These are phyloP conservation scores for Spergularia azorica DNA, from an alignment of 179 eudicot species.

Conservation along the genomic window DNA sequence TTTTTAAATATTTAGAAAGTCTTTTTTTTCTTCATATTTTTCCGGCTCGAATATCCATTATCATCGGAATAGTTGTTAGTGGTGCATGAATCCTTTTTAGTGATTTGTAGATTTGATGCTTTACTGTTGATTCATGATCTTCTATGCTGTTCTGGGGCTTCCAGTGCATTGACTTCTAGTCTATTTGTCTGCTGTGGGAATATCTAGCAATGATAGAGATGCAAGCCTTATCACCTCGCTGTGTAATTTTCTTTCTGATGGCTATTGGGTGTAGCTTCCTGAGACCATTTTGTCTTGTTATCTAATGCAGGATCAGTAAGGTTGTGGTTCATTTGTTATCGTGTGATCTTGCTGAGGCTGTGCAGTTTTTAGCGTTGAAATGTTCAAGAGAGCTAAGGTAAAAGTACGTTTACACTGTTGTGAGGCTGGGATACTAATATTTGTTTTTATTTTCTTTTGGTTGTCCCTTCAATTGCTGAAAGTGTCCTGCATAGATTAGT, in stretches of 20 bases:
- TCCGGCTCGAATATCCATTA: no score
- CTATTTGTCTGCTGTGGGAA: not conserved
- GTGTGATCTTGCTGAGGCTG: slow-evolving; percentile 6
- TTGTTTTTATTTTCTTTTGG: no score
- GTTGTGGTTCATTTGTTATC: not conserved
- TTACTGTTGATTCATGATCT: not conserved
- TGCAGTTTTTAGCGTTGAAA: not conserved
- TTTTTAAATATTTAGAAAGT: no score
- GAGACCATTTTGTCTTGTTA: slow-evolving; percentile 13
- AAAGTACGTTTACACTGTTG: no score
- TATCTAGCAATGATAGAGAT: not conserved
- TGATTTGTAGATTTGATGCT: not conserved
- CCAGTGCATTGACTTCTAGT: not conserved
- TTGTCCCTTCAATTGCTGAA: no score
- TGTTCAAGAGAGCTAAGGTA: no score
- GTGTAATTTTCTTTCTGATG: not conserved
- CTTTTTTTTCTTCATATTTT: no score
- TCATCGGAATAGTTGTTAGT: no score
- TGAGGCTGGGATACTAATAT: no score
- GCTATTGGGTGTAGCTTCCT: not conserved
- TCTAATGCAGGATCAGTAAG: slow-evolving; percentile 9
- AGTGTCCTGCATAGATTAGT: no score
- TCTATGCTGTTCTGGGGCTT: not conserved
- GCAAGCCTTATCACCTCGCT: not conserved
- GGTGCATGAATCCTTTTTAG: no score